Evolutionary conservation across 306 rosid genomes (phyloP).

Genomic region (Lagenaria siceraria): DNA sequence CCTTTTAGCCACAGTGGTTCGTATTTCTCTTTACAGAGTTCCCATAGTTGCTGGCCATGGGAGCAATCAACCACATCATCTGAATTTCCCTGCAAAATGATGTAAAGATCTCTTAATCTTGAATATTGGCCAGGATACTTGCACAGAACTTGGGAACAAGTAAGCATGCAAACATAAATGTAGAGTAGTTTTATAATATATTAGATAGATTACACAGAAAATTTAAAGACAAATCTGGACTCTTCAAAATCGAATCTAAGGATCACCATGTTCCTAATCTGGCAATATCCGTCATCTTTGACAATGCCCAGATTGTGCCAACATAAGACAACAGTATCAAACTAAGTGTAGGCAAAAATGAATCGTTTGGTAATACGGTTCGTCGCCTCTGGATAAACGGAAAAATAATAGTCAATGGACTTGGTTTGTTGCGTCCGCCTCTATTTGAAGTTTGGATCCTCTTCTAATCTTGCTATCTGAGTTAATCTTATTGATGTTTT

Average conservation of each 20-base stretch:
- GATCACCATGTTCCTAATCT: neutral
- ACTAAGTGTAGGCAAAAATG: neutral
- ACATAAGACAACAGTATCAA: neutral
- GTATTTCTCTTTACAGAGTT: constrained; percentile 58
- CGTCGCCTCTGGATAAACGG: neutral
- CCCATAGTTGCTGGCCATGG: constrained; percentile 67
- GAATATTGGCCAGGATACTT: neutral
- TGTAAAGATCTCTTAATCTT: neutral
- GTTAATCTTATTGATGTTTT: neutral
- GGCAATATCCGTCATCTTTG: neutral
- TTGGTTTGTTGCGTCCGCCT: neutral
- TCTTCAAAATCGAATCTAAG: neutral
- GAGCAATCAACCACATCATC: constrained; percentile 67
- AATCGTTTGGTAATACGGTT: neutral
- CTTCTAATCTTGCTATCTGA: neutral
- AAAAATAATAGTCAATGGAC: neutral
- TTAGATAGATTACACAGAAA: neutral
- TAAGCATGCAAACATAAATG: neutral
- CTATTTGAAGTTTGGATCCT: neutral
- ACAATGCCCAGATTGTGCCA: neutral
- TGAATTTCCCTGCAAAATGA: constrained; percentile 45
- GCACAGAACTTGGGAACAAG: neutral
- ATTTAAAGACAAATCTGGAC: neutral
- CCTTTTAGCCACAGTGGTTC: constrained; percentile 70
- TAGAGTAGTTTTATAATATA: neutral